Evolutionary conservation across 306 rosid genomes (phyloP), one percentile per base, ranked within the genome.

Genomic region (Abrus precatorius): DNA sequence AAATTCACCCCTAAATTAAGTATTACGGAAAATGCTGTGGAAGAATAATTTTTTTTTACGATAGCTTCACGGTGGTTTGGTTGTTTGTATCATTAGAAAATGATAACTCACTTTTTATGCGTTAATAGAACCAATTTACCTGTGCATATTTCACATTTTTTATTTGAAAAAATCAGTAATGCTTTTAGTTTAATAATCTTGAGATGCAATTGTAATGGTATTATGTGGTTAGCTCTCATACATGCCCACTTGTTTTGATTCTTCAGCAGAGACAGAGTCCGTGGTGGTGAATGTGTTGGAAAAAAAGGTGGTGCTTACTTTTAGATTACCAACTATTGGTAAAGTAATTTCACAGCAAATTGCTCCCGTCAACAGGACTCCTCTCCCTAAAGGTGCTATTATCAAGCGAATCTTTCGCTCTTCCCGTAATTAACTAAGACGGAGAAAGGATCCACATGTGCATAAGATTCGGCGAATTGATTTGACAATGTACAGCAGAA

Each of bases 251-350:
- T 67, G 6, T 53, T 79, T 57, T 61, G 13, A 85, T 69, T 73
- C 6, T 75, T 68, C 86, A 86, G 88, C 89, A 88, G 94, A 90
- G 81, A 89, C 89, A 28, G 97, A 91, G 75, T 94, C 97, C 2
- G 80, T 94, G 79, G 88, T 70, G 83, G 97, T 94, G 80, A 84
- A 84, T 64, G 89, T 87, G 30, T 50, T 88, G 85, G 94, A 94
- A 69, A 94, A 92, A 88, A 90, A 85, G 84, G 97, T 94, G 78
- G 87, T 85, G 7, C 86, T 94, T 43, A 86, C 92, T 29, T 88
- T 90, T 70, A 90, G 86, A 80, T 73, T 91, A 78, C 83, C 91
- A 30, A 66, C 76, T 20, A 76, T 82, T 84, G 86, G 85, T 65
- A 80, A 86, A 85, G 81, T 85, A 45, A 80, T 79, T 6, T 43